Evolutionary conservation across 306 rosid genomes (phyloP).

Genomic region (Prunus padus): DNA sequence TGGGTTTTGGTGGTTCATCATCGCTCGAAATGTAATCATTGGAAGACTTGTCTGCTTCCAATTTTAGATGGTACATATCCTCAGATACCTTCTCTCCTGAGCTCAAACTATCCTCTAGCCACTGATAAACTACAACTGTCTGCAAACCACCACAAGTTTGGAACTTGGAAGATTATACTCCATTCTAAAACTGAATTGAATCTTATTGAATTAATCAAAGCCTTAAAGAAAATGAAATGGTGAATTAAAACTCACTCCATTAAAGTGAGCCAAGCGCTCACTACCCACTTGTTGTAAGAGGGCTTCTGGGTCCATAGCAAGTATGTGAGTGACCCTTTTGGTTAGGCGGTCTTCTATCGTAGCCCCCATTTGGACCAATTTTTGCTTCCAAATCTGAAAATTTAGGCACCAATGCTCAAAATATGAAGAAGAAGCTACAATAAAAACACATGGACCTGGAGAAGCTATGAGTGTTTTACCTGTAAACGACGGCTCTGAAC

Average conservation of each 20-base stretch:
- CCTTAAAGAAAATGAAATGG: neutral
- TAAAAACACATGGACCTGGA: neutral
- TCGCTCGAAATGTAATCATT: slow-evolving; percentile 26
- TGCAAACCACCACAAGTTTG: slow-evolving; percentile 27
- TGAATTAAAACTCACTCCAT: slow-evolving; percentile 51
- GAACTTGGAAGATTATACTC: neutral
- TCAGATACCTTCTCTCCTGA: slow-evolving; percentile 67
- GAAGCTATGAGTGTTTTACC: slow-evolving; percentile 29
- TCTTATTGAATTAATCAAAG: neutral
- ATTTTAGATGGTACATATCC: slow-evolving; percentile 52
- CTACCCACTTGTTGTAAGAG: slow-evolving; percentile 48
- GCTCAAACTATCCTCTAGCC: slow-evolving; percentile 88
- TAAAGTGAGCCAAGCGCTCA: slow-evolving; percentile 60
- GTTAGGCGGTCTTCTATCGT: slow-evolving; percentile 52
- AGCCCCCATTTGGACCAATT: slow-evolving; percentile 79
- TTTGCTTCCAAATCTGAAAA: slow-evolving; percentile 84
- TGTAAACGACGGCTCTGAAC: slow-evolving; percentile 80
- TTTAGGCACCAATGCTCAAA: neutral
- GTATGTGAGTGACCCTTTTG: slow-evolving; percentile 67
- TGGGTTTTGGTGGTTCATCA: slow-evolving; percentile 34
- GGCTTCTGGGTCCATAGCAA: slow-evolving; percentile 48
- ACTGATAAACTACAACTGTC: slow-evolving; percentile 62
- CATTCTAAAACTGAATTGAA: neutral
- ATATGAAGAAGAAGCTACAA: neutral
- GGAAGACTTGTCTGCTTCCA: slow-evolving; percentile 35